Evolutionary conservation across 179 eudicot genomes (phyloP), one percentile per base, ranked within the genome.

Genomic region (Beta macrorhiza): DNA sequence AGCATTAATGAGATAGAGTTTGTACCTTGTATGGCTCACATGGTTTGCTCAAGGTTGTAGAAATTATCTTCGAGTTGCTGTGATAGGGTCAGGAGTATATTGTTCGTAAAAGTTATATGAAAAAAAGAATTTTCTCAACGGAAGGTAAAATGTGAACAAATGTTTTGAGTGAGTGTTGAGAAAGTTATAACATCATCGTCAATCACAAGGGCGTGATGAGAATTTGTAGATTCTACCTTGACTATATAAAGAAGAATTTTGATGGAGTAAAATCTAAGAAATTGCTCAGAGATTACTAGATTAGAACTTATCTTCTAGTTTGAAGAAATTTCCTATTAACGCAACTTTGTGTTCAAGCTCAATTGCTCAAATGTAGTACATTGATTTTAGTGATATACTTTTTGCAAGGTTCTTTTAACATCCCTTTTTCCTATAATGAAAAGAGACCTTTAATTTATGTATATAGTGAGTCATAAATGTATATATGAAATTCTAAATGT

Each of bases 1-100:
- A 84, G 89, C 71, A 69, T 84, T 71, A 62, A 56, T 51, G 79
- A 22, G 44, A 67, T 76, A 75, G 80, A 74, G 76, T 79, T 79
- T 84, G 83, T 84, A 79, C 53, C 10, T 49, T 49, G 53, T 49
- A 49, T 57, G 57, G 29, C 29, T 72, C 25, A 42, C 29, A 55
- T 68, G 61, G 10, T 32, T 68, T 22, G n/a, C 57, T 83, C 81
- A 59, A 44, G 61, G 72, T 53, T 78, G 70, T 81, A 78, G 80
- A 83, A 83, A 78, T 76, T 81, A 75, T 83, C 52, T 71, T 45
- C 20, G 49, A 57, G 55, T 79, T 22, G 32, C 70, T 61, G 63
- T 71, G 75, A 14, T 52, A 51, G 77, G 14, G 45, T 74, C 63
- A 29, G 51, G 20, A 74, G 13, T 16, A 32, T 74, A 37, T 74